Evolutionary conservation across 306 rosid genomes (phyloP).

Genomic region (Aeschynomene evenia): DNA sequence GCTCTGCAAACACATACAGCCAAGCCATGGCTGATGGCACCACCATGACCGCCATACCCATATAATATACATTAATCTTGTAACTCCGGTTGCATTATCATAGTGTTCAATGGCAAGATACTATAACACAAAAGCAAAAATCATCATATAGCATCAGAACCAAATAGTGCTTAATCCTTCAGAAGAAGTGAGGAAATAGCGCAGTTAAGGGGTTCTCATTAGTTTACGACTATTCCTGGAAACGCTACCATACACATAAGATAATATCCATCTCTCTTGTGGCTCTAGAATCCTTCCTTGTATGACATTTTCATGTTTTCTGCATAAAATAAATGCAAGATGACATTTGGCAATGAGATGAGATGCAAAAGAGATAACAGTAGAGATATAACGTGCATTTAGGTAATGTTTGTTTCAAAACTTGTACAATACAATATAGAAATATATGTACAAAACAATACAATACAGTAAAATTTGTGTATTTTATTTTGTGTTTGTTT

Average conservation of each 20-base stretch:
- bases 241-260: not conserved
- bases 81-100: not conserved
- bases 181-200: slow-evolving; percentile 1
- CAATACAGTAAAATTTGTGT: too few relatives aligned
- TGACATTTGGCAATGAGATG: not conserved
- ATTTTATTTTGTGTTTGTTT: too few relatives aligned
- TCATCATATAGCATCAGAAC: not conserved
- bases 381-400: not conserved
- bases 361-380: not conserved
- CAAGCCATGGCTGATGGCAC: too few relatives aligned
- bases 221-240: not conserved
- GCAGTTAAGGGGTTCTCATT: not conserved
- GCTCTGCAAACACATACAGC: too few relatives aligned
- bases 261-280: not conserved
- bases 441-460: too few relatives aligned
- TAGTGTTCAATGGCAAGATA: not conserved
- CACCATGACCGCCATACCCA: too few relatives aligned
- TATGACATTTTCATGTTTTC: slow-evolving; percentile 32
- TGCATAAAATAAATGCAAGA: slow-evolving; percentile 26
- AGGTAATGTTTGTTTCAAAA: too few relatives aligned
- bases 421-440: too few relatives aligned
- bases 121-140: not conserved
- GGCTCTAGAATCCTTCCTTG: not conserved
- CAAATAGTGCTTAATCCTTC: not conserved
- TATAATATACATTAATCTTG: not conserved